phyloP scores from a whole-genome alignment of 352 stramenopile genomes.

The Globisporangium irregulare region DNA sequence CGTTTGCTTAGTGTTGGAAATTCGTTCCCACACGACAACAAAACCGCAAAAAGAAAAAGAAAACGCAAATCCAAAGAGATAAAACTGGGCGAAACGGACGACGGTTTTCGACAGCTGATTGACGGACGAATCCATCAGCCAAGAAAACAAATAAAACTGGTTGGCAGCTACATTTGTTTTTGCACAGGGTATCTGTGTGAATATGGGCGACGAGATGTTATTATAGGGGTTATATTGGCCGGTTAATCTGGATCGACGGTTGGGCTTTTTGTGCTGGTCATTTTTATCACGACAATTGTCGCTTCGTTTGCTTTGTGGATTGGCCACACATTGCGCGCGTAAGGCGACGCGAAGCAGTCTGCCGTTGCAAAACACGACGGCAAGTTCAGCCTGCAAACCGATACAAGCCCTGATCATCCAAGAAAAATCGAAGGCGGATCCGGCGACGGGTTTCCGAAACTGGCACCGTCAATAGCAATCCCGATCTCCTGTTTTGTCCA shows the following conservation, averaged over 20 bases:
- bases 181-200: neutral
- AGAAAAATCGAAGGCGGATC: neutral
- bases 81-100: neutral
- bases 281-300: neutral
- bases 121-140: neutral
- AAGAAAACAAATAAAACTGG: neutral
- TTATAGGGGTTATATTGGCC: neutral
- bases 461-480: neutral
- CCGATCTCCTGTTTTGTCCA: neutral
- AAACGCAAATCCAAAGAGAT: conserved; percentile 1
- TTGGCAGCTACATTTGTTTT: neutral
- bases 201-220: neutral
- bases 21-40: conserved; percentile 6
- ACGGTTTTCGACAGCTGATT: neutral
- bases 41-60: neutral
- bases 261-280: neutral
- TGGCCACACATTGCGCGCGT: neutral
- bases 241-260: neutral
- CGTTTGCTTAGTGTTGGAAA: neutral
- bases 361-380: neutral
- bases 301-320: neutral
- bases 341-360: neutral
- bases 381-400: neutral
- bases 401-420: neutral
- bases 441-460: neutral